Evolutionary conservation across 129 eudicot species (phyloP).

Genomic region (Chrysanthemum lavandulifolium): DNA sequence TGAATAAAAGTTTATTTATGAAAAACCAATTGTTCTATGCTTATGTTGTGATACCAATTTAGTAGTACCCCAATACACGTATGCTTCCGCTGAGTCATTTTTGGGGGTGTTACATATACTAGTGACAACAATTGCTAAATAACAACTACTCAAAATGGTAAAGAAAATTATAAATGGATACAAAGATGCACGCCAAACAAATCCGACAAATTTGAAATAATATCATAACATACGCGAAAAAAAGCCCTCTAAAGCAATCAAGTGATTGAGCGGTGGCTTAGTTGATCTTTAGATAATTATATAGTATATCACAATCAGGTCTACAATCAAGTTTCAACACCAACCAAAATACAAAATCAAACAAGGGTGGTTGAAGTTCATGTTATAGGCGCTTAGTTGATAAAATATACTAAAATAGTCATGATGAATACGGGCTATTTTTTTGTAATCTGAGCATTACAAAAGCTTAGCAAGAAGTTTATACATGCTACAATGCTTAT

Average conservation of each 20-base stretch:
- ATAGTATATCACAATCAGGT: neutral
- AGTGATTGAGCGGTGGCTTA: neutral
- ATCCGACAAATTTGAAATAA: neutral
- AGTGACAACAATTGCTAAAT: neutral
- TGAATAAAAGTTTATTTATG: no score
- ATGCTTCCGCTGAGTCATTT: no score
- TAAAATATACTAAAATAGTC: no score
- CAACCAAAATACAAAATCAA: neutral
- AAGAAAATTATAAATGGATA: neutral
- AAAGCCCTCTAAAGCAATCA: neutral
- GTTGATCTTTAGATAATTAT: constrained; percentile 1
- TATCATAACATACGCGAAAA: neutral
- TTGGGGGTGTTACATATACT: no score
- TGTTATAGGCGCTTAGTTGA: no score
- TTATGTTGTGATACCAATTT: no score
- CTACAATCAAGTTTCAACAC: neutral
- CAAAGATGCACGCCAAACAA: neutral
- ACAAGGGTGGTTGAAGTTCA: neutral
- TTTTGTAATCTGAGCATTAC: no score
- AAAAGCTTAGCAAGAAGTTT: no score
- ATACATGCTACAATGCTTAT: no score
- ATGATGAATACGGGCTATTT: no score
- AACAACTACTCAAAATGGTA: neutral
- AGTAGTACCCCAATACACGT: no score
- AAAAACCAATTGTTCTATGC: no score